phyloP scores from a whole-genome alignment of 1,139 yeast genomes.

The Magnusiomyces fungicola region DNA sequence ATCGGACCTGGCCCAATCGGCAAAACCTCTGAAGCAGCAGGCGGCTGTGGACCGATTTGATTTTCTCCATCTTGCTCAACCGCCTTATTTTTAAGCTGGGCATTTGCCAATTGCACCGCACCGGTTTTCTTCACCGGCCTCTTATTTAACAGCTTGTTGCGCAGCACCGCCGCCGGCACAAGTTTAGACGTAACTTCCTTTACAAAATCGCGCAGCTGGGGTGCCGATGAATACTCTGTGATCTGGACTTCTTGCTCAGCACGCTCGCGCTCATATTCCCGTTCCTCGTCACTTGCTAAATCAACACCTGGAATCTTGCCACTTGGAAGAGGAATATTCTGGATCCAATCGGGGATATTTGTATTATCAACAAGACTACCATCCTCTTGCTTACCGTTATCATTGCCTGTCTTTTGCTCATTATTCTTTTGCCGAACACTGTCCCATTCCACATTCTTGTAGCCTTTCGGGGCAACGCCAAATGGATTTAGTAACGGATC shows the following conservation, averaged over 20 bases:
- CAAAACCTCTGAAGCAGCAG: conserved; percentile 2
- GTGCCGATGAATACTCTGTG: conserved; percentile 24
- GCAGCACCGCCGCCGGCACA: conserved; percentile 22
- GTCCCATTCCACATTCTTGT: conserved; percentile 16
- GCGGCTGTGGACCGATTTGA: neutral
- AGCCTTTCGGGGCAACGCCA: conserved; percentile 25
- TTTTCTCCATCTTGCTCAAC: neutral
- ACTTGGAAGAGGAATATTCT: conserved; percentile 23
- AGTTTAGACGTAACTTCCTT: conserved; percentile 20
- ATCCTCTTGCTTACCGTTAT: conserved; percentile 18
- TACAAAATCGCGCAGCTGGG: conserved; percentile 22
- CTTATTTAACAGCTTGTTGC: conserved; percentile 5
- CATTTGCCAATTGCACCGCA: neutral
- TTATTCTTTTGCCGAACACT: neutral
- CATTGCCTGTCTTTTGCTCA: conserved; percentile 3
- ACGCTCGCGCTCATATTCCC: conserved; percentile 1
- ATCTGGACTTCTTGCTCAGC: conserved; percentile 13
- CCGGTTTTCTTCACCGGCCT: neutral
- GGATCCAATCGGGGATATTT: conserved; percentile 20
- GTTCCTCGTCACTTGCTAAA: neutral
- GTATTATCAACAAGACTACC: no score
- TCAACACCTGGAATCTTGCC: conserved; percentile 14
- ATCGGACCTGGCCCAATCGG: neutral
- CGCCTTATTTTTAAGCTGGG: neutral
- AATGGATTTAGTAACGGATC: conserved; percentile 26